These are phyloP conservation scores for Lentinula sp. DNA, from an alignment of 768 basidiomycete species.

Conservation along the genomic window DNA sequence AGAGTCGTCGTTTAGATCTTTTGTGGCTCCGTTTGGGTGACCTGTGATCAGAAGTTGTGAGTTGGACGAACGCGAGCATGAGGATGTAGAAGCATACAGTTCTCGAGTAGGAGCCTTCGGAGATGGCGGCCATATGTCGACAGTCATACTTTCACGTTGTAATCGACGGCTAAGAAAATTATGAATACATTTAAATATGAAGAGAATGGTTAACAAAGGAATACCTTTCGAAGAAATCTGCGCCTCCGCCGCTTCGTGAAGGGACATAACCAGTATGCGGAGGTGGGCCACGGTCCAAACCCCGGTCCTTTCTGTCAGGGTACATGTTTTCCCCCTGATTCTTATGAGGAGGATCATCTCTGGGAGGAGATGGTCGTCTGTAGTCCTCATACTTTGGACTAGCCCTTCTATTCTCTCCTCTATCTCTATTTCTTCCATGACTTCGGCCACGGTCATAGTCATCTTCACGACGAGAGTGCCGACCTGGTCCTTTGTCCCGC, in stretches of 20 bases:
- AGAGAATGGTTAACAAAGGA: constrained; percentile 12
- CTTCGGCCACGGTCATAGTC: constrained; percentile 16
- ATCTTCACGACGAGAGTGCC: constrained; percentile 13
- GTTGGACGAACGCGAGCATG: background rate
- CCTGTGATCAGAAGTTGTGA: constrained; percentile 25
- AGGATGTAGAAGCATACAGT: constrained; percentile 33
- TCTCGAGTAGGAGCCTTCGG: constrained; percentile 61
- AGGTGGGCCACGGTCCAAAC: constrained; percentile 21
- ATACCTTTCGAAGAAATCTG: constrained; percentile 69
- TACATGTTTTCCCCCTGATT: constrained; percentile 55
- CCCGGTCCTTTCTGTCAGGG: constrained; percentile 23
- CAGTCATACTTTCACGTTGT: constrained; percentile 52
- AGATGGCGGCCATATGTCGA: constrained; percentile 79
- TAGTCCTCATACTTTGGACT: constrained; percentile 65
- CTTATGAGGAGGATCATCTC: constrained; percentile 33
- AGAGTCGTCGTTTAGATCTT: constrained; percentile 55
- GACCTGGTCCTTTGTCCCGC: constrained; percentile 17
- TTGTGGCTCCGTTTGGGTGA: constrained; percentile 52
- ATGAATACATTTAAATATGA: background rate
- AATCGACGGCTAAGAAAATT: constrained; percentile 52
- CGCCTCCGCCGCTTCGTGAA: constrained; percentile 30
- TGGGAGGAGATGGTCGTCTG: constrained; percentile 33
- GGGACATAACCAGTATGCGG: constrained; percentile 24
- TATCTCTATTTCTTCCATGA: constrained; percentile 18
- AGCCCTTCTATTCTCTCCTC: constrained; percentile 25